These are phyloP conservation scores for Moniliophthora roreri DNA, from an alignment of 1,284 basidiomycete species.

Conservation along the genomic window DNA sequence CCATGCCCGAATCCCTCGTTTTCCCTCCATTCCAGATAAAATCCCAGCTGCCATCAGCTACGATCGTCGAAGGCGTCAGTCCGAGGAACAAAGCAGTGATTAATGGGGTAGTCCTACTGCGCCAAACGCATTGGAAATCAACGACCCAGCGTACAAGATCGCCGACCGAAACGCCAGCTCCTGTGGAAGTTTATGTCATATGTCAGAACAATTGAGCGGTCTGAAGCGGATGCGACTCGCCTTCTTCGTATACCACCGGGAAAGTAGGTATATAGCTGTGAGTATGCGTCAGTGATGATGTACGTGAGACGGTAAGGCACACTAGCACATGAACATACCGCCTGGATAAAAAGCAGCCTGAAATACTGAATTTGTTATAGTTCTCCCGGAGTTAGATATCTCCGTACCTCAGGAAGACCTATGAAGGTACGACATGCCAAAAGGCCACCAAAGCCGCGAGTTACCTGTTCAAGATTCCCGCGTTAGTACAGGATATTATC, in stretches of 20 bases:
- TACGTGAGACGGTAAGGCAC: neutral
- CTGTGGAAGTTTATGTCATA: conserved; percentile 28
- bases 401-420: conserved; percentile 60
- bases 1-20: conserved; percentile 71
- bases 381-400: neutral
- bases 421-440: conserved; percentile 59
- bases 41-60: conserved; percentile 72
- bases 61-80: neutral
- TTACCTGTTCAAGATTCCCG: conserved; percentile 41
- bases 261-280: conserved; percentile 53
- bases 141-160: conserved; percentile 63
- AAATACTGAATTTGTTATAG: neutral
- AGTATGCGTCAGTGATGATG: neutral
- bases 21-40: conserved; percentile 66
- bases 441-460: conserved; percentile 54
- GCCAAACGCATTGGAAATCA: conserved; percentile 78
- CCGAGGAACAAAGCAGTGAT: conserved; percentile 4
- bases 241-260: conserved; percentile 67
- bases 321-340: conserved; percentile 13
- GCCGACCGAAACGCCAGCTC: conserved; percentile 70
- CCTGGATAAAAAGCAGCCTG: conserved; percentile 66
- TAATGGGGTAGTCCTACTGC: conserved; percentile 39
- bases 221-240: conserved; percentile 24
- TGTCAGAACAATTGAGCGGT: neutral
- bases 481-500: too few species aligned